Base-by-base conservation (phyloP, 2,329 filamentous ascomycete species). In the Microdochium nivale region DNA sequence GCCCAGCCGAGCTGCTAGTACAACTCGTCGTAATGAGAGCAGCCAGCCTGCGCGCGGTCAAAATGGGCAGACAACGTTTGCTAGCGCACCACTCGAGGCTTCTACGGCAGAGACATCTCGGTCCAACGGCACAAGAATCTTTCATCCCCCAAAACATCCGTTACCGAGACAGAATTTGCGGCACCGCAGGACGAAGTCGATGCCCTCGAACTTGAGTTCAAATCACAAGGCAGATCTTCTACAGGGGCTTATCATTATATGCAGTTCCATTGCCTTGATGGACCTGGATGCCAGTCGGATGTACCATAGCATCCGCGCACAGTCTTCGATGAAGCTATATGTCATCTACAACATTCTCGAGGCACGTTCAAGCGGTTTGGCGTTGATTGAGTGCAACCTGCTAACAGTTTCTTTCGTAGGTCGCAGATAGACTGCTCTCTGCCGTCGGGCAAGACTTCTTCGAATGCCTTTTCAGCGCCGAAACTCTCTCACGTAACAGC, bases 311-410 rank as follows among this genome's bases (percentile, higher is more conserved):
- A 96, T 99, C 60, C 86, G 92, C 47, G 94, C 90, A 0, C 94
- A 99, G 67, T 92, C 91, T 1, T 91, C 92, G 8, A 96, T 99
- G 71, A 99, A 99, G 66, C 79, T 99, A 11, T 99, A 99, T 66
- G 94, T 99, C 53, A 97, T 99, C 51, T 99, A 96, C 75, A 99
- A 99, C 63, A 88, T 96, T 32, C 81, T 99, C 4, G 94, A 99
- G 70, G 83, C 84, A 63, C 54, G 66, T 57, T 13, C 30, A 23
- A 3, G n/a, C 19, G 10, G 16, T 23, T 25, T 19, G 40, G 43
- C 23, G 48, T 11, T 4, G n/a, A n/a, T 7, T 23, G 16, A 2
- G 24, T 23, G 13, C 40, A 23, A 11, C 4, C 21, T 52, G 21
- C 52, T 51, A 40, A 50, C 30, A 46, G 43, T 48, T 23, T 1